Evolutionary conservation across 2,329 filamentous ascomycete genomes (phyloP), one percentile per base, ranked within the genome.

Genomic region (Emmonsiellopsis sp.): DNA sequence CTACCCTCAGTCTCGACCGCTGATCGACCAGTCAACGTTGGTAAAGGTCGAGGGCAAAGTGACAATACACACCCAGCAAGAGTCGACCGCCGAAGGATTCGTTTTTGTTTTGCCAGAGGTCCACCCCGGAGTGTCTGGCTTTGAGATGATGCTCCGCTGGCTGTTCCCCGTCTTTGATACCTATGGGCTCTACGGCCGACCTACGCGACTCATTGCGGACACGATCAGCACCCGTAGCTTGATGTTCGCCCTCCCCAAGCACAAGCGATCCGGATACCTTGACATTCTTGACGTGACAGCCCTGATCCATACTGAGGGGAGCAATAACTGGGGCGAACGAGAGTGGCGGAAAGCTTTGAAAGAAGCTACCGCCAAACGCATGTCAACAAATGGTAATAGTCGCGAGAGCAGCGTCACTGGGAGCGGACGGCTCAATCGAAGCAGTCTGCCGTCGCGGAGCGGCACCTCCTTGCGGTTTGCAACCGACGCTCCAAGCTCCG

Each of bases 71-170:
- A 85, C 86, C 0, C 81, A 84, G 10, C 84, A 87, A 7, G 83
- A 88, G 27, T 43, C 53, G 7, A 48, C 49, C 14, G 46, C 88
- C 7, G 93, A 98, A 67, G 93, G 93, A 0, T 96, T 96, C 62
- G 88, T 98, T 4, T 98, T 98, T 65, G 85, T 97, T 60, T 96
- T 98, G 91, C 93, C 93, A 3, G 93, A 98, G 68, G 82, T 86
- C 1, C 89, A 88, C 63, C 86, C 92, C n/a, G 91, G 89, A 14
- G 87, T 98, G 10, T 87, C 83, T 52, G 93, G 93, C 0, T 95
- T 97, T 61, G 93, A 97, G 69, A 96, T 94, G 78, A 86, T 98
- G 78, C 77, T 98, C 36, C 83, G 89, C 45, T 96, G 88, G 73
- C 76, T 98, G 10, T 94, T 98, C 67, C 93, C 93, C 0, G 88